Base-by-base conservation (phyloP, 2,329 filamentous ascomycete genomes). In the Colletotrichum aenigma region DNA sequence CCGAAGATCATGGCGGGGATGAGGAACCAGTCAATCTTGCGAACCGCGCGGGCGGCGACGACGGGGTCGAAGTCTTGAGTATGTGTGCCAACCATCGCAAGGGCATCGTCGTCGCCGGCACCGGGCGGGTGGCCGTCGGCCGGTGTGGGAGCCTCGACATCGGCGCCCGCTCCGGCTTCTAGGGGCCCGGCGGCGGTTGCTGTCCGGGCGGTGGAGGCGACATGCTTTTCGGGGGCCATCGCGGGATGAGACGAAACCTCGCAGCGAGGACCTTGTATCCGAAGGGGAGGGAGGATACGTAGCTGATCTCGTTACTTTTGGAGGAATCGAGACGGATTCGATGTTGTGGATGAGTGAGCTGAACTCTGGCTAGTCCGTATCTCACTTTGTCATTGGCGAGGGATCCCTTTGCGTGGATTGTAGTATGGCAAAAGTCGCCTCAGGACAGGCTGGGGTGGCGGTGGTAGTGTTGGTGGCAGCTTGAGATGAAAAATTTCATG, bases 11-110 rank as follows among this genome's bases (percentile, higher is more conserved):
- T 94, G 15, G 91, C 89, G 0, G 93, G 93, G 38, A 94, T 93
- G 61, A 94, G 83, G 77, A 93, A 93, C 77, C 87, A 84, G 79
- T 94, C 93, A 67, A 94, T 93, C 84, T 94, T 94, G 64, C 90
- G 86, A 28, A 94, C 83, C 10, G 93, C 92, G 62, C 89, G 87
- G 21, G 86, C 87, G 74, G 89, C 89, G 1, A 91, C 82, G 0
- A 82, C 85, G 0, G 90, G 88, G 78, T 94, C 92, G 60, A 92
- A 86, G 5, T 83, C 80, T 76, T 89, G 88, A 5, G 85, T 84
- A 78, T 88, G 85, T 75, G 92, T 90, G 28, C 92, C 91, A 4
- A 93, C 91, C 74, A 94, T 87, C 10, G 87, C 87, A 70, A 92
- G 85, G 4, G 91, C 91, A 21, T 89, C 86, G 81, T 93, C 91